These are phyloP conservation scores for Alternaria sp. DNA, from an alignment of 2,329 filamentous ascomycete genomes.

Conservation along the genomic window DNA sequence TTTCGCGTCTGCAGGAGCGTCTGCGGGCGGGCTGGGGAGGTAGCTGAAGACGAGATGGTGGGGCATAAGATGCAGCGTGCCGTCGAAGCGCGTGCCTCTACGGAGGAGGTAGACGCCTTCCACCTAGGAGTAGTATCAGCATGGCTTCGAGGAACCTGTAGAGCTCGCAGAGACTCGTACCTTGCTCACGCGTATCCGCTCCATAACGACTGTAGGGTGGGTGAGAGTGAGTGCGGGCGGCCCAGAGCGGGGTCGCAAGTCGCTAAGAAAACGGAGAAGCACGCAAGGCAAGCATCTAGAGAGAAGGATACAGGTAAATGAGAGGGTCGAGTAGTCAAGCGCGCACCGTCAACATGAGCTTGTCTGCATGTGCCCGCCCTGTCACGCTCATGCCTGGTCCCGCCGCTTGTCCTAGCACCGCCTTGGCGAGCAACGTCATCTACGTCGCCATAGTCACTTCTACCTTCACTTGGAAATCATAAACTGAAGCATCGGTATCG, in stretches of 20 bases:
- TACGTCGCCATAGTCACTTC: neutral
- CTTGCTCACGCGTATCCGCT: conserved; percentile 57
- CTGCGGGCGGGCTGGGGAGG: conserved; percentile 51
- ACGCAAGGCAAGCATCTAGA: conserved; percentile 7
- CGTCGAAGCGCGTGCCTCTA: conserved; percentile 62
- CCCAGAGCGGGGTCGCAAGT: conserved; percentile 1
- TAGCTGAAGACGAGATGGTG: conserved; percentile 71
- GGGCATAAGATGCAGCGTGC: conserved; percentile 67
- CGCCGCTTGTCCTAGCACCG: conserved; percentile 22
- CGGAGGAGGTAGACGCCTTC: conserved; percentile 67
- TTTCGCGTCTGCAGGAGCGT: conserved; percentile 46
- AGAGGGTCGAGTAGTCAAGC: conserved; percentile 8
- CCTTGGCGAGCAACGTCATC: conserved; percentile 30
- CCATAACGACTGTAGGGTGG: conserved; percentile 37
- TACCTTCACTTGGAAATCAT: neutral
- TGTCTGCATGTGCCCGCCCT: conserved; percentile 29
- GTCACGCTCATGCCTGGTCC: conserved; percentile 28
- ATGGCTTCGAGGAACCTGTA: neutral
- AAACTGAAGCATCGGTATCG: too few relatives aligned
- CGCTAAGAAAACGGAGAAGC: conserved; percentile 3
- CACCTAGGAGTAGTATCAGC: conserved; percentile 50
- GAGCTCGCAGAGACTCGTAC: conserved; percentile 28
- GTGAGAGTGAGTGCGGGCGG: neutral
- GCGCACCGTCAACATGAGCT: conserved; percentile 22
- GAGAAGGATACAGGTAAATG: neutral